Base-by-base conservation (phyloP, 441 rosid genomes). In the Jatropha multifida region DNA sequence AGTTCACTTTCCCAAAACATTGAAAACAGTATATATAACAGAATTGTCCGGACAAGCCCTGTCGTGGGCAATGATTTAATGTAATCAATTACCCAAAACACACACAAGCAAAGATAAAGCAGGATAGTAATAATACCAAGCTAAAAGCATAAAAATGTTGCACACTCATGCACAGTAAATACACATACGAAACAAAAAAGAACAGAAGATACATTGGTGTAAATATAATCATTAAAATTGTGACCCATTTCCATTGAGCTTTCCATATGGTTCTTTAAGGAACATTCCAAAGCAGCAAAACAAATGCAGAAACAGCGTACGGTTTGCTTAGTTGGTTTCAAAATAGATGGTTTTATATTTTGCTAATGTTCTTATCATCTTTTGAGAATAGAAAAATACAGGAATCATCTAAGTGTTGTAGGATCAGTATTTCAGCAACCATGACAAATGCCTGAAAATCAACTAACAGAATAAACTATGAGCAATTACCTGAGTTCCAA, bases 401-500 rank as follows among this genome's bases (percentile, higher is more conserved):
- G 61, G 46, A 8, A 1, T 42, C 9, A 42, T 42, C 9, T 5
- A 42, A 42, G 9, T 42, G 9, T 42, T 8, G 9, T 42, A 42
- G 46, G 46, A 5, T 42, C 46, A 3, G 6, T 8, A 42, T 42
- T 23, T 20, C 20, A n/a, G 10, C 40, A 65, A 65, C 15, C n/a
- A 3, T 7, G 14, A 11, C 5, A 38, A 9, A 5, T 18, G 23
- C 40, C 3, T 14, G 37, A 58, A 66, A 10, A 3, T 38, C 41
- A 37, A 20, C 54, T 14, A 15, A 51, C 23, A 27, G 38, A 20
- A 27, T 17, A 48, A 26, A n/a, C 14, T 38, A 10, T 9, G 52
- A 64, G 62, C 63, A 42, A 55, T 60, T 75, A 90, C 94, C 93
- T 84, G 92, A 49, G 97, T 92, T 76, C 87, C 92, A 79, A 95